A percentile compares a stretch with the other conserved stretches of the same genome.
These are phyloP conservation scores for Boletellus emodensis DNA, from an alignment of 768 basidiomycete species.

Conservation along the genomic window DNA sequence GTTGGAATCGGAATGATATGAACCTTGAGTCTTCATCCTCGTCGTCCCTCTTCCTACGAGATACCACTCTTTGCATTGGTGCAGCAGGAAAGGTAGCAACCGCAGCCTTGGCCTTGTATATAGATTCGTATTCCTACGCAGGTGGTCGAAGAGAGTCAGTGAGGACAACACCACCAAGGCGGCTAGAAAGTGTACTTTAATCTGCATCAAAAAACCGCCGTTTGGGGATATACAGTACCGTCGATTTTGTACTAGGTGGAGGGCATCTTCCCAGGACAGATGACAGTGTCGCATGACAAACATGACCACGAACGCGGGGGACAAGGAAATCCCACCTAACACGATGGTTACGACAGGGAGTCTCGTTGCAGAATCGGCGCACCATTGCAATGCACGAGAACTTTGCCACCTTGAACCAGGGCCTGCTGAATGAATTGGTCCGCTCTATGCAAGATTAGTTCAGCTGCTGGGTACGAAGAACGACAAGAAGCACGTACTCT, in stretches of 20 bases:
- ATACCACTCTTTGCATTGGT: conserved; percentile 38
- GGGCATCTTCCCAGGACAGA: conserved; percentile 82
- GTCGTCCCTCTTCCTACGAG: conserved; percentile 67
- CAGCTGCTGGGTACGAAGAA: neutral
- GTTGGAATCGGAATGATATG: neutral
- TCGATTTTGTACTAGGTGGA: conserved; percentile 84
- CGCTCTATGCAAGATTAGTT: conserved; percentile 44
- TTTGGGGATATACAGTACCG: conserved; percentile 94
- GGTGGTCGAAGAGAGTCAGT: conserved; percentile 1
- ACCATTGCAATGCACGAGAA: conserved; percentile 91
- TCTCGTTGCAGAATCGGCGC: conserved; percentile 15
- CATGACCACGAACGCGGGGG: conserved; percentile 89
- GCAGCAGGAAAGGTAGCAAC: conserved; percentile 54
- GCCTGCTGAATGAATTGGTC: conserved; percentile 73
- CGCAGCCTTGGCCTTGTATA: conserved; percentile 75
- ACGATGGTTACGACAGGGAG: neutral
- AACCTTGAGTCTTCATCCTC: conserved; percentile 62
- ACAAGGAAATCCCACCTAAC: conserved; percentile 80
- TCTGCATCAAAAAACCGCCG: conserved; percentile 85
- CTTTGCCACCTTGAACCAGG: conserved; percentile 55
- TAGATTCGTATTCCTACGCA: conserved; percentile 84
- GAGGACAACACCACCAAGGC: neutral
- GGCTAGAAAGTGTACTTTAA: conserved; percentile 56
- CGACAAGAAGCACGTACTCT: conserved; percentile 41
- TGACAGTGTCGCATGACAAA: conserved; percentile 86